A percentile compares a stretch with the other conserved stretches of the same genome.
Evolutionary conservation across 169 alveolate species (phyloP).

Genomic region (Eimeria tenella): DNA sequence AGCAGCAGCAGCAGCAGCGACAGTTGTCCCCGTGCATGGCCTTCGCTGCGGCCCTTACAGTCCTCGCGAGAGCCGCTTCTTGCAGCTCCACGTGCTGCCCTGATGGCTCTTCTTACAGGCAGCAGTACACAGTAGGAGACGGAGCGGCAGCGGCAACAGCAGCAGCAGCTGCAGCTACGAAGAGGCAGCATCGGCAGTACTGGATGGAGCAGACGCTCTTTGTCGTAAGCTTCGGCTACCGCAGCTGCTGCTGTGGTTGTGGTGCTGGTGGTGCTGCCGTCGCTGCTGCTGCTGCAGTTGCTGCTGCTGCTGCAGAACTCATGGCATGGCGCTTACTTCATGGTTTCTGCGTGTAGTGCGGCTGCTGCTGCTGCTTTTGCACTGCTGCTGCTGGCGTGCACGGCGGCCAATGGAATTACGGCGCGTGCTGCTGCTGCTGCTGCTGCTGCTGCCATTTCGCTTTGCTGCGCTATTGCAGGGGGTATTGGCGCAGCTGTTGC

Average conservation of each 20-base stretch:
- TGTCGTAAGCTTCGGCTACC: conserved; percentile 11
- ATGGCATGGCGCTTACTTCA: neutral
- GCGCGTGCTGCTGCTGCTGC: neutral
- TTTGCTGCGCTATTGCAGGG: neutral
- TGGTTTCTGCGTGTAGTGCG: neutral
- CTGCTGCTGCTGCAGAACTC: conserved; percentile 5
- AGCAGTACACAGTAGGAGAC: neutral
- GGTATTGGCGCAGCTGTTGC: conserved; percentile 59
- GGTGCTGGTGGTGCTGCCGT: neutral
- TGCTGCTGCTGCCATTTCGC: conserved; percentile 21
- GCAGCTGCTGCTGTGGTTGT: neutral
- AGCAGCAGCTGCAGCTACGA: conserved; percentile 20
- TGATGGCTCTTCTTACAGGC: neutral
- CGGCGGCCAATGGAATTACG: neutral
- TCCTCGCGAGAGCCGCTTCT: neutral
- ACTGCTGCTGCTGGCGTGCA: neutral
- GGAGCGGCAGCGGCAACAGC: neutral
- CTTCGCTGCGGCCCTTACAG: conserved; percentile 35
- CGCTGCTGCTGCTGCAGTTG: neutral
- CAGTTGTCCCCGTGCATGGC: conserved; percentile 42
- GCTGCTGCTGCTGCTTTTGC: neutral
- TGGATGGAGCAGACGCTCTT: conserved; percentile 52
- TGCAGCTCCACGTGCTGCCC: neutral
- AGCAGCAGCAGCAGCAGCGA: conserved; percentile 63
- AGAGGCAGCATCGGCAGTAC: conserved; percentile 25